Conservation (phyloP, 345 rosid genomes). For the Euphorbia tirucalli region DNA sequence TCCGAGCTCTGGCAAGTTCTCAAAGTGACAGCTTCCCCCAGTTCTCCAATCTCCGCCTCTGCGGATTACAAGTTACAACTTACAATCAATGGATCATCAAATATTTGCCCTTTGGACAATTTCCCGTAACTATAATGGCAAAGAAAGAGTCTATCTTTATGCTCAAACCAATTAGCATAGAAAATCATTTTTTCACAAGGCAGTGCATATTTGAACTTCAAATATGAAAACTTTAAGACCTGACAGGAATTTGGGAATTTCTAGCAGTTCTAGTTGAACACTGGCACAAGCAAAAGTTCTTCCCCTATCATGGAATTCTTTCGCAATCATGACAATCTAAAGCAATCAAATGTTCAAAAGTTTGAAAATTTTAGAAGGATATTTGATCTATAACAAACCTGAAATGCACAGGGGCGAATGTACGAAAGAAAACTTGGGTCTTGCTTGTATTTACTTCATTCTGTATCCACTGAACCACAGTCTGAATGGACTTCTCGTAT, state of each 20-base stretch:
- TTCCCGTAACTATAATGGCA: too few relatives aligned
- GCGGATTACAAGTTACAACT: constrained; percentile 7
- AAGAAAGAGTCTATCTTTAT: too few relatives aligned
- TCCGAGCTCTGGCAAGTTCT: constrained; percentile 41
- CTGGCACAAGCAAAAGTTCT: background rate
- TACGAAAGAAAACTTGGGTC: constrained; percentile 82
- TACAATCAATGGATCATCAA: background rate
- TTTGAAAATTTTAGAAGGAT: background rate
- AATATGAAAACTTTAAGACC: too few relatives aligned
- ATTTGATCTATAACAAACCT: constrained; percentile 43
- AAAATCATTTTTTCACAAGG: too few relatives aligned
- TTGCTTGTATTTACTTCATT: constrained; percentile 58
- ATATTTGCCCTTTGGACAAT: background rate
- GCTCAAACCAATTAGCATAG: too few relatives aligned
- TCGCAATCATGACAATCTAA: background rate
- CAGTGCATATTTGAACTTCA: too few relatives aligned
- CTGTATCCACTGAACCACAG: constrained; percentile 66
- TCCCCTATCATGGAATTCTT: background rate
- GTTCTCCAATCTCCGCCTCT: constrained; percentile 47
- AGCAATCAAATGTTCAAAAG: background rate
- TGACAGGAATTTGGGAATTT: too few relatives aligned
- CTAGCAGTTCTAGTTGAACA: background rate
- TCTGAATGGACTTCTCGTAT: constrained; percentile 58
- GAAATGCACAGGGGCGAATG: constrained; percentile 95
- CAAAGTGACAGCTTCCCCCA: constrained; percentile 43